A percentile compares a stretch with the other conserved stretches of the same genome.
These are phyloP conservation scores for Marasmius oreades DNA, from an alignment of 1,284 basidiomycete species.

Conservation along the genomic window DNA sequence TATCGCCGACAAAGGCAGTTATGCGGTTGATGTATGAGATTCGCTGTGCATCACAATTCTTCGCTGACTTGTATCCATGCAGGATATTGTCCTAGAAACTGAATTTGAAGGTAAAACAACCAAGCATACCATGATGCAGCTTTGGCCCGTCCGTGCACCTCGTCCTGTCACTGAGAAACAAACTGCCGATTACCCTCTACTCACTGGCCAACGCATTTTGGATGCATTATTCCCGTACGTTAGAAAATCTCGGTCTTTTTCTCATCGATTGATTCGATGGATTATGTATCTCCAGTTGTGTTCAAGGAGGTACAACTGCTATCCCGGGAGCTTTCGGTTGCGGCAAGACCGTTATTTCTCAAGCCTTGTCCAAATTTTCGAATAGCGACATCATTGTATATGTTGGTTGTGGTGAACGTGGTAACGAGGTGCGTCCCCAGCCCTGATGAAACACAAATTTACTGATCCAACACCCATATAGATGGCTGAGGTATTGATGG, in stretches of 20 bases:
- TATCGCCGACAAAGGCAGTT: slow-evolving; percentile 93
- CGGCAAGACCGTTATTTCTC: slow-evolving; percentile 95
- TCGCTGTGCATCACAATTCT: slow-evolving; percentile 4
- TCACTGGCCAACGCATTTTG: slow-evolving; percentile 96
- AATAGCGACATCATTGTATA: slow-evolving; percentile 99
- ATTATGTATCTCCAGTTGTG: slow-evolving; percentile 56
- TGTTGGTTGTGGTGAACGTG: slow-evolving; percentile 94
- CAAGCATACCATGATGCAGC: slow-evolving; percentile 94
- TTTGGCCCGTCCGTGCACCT: slow-evolving; percentile 98
- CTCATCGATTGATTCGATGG: slow-evolving; percentile 3
- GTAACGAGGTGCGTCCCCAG: slow-evolving; percentile 65
- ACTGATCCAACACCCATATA: slow-evolving; percentile 26
- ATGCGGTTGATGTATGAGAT: slow-evolving; percentile 78
- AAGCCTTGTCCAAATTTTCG: slow-evolving; percentile 98
- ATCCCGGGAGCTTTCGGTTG: slow-evolving; percentile 99
- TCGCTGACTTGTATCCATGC: slow-evolving; percentile 8
- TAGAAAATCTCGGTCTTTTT: not conserved
- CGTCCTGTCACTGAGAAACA: slow-evolving; percentile 94
- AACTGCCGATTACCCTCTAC: slow-evolving; percentile 87
- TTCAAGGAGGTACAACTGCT: slow-evolving; percentile 98
- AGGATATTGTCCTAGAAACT: slow-evolving; percentile 96
- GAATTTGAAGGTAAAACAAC: slow-evolving; percentile 97
- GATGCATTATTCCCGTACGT: slow-evolving; percentile 94
- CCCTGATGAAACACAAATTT: not conserved
- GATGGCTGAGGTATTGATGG: slow-evolving; percentile 99